A percentile compares a stretch with the other conserved stretches of the same genome.
phyloP scores from a whole-genome alignment of 176 grass and related monocot species.

The Avena eriantha region DNA sequence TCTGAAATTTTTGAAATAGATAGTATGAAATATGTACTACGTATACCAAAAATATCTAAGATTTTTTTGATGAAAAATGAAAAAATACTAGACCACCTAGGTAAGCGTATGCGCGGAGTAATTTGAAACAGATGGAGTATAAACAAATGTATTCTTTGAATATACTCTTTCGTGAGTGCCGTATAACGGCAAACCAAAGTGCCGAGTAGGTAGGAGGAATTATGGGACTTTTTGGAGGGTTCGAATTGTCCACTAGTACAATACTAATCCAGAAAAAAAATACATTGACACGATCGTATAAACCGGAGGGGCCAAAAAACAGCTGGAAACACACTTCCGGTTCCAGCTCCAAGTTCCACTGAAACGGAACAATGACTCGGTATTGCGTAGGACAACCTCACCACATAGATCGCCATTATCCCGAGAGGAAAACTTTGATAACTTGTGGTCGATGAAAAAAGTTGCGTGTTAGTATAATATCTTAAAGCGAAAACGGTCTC shows the following conservation, averaged over 20 bases:
- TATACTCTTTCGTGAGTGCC: conserved; percentile 10
- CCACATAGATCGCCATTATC: neutral
- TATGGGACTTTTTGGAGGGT: conserved; percentile 23
- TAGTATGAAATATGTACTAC: no score
- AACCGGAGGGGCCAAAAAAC: conserved; percentile 26
- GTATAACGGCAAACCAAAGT: conserved; percentile 54
- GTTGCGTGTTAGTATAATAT: neutral
- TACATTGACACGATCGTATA: no score
- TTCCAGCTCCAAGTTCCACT: conserved; percentile 36
- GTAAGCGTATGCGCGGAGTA: no score
- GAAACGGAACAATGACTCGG: conserved; percentile 24
- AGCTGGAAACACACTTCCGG: conserved; percentile 30
- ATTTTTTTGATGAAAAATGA: no score
- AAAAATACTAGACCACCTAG: no score
- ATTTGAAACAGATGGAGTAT: neutral
- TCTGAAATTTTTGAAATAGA: no score
- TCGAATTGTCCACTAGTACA: conserved; percentile 40
- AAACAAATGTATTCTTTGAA: conserved; percentile 26
- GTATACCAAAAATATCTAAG: no score
- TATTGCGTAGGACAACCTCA: neutral
- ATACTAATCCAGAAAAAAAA: neutral
- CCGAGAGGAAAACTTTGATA: neutral
- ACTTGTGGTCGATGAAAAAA: conserved; percentile 14
- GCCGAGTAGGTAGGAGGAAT: conserved; percentile 40
- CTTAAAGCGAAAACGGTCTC: neutral